Evolutionary conservation across 1,284 basidiomycete genomes (phyloP), one percentile per base, ranked within the genome.

Genomic region (Ceratobasidium sp.): DNA sequence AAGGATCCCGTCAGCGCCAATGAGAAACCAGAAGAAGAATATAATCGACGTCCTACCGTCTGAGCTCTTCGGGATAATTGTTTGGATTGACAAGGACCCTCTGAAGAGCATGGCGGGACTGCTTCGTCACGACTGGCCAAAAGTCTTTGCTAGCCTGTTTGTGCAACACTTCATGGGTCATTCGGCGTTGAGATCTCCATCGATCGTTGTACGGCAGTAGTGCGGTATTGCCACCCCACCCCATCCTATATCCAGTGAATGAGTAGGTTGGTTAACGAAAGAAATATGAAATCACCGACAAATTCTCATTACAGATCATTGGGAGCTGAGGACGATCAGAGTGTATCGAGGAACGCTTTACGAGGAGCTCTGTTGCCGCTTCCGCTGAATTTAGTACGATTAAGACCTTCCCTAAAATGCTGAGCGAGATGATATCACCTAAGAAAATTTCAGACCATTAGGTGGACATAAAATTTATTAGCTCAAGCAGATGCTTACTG

Each of bases 351-450:
- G 76, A 72, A 1, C 74, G 62, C 54, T 57, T 66, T 3, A 74
- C 77, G 15, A 78, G 54, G 29, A 78, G 64, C 4, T 75, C 77
- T 24, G 48, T 54, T 6, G 75, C 76, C 6, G 76, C 76, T 29
- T 75, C 27, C n/a, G 53, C 31, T 44, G 74, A 73, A 62, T 78
- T 78, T 11, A 78, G 59, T 4, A 78, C 33, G 19, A 78, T 63
- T 41, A 75, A 63, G 24, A 71, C 48, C 31, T 74, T 45, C 4
- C 76, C 75, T 15, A 74, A 41, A 15, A 77, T 44, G 27, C 57
- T 62, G 17, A 78, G 44, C 36, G 60, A 76, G 19, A 72, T 62
- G 9, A 78, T 63, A 24, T 75, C 73, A 15, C 67, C 76, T 76
- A 50, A 7, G n/a, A 29, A 19, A 9, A 7, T 1, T 44, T 48